Conservation (phyloP, 169 alveolate species). For the Eimeria maxima region DNA sequence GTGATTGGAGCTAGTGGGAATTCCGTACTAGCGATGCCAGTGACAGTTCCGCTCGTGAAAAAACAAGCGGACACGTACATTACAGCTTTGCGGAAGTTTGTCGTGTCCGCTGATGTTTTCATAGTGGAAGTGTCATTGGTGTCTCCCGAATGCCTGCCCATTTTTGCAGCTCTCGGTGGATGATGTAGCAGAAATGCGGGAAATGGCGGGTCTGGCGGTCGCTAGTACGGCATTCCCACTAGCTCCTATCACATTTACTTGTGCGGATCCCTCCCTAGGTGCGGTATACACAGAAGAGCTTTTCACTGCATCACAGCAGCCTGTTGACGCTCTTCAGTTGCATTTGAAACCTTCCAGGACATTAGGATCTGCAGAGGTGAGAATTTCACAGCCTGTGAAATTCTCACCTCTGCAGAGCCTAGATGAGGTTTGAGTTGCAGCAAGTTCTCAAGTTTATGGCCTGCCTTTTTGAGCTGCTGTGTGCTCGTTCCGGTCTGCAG, state of each 20-base stretch:
- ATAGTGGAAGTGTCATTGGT: not conserved
- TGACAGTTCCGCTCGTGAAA: not conserved
- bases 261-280: conserved; percentile 57
- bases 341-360: not conserved
- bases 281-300: not conserved
- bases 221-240: conserved; percentile 20
- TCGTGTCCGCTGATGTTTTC: not conserved
- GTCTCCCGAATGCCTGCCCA: not conserved
- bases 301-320: not conserved
- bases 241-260: conserved; percentile 19
- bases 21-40: not conserved
- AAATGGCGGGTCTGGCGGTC: conserved; percentile 24
- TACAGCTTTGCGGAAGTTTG: not conserved
- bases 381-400: not conserved
- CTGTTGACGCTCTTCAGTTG: not conserved
- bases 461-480: not conserved
- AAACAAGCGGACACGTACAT: not conserved
- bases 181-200: conserved; percentile 16
- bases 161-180: conserved; percentile 62
- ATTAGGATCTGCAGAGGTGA: not conserved
- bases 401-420: not conserved
- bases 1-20: conserved; percentile 9
- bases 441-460: not conserved
- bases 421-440: not conserved
- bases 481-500: not conserved